Conservation (phyloP, 805 yeast genomes). For the Candida lessepsii region DNA sequence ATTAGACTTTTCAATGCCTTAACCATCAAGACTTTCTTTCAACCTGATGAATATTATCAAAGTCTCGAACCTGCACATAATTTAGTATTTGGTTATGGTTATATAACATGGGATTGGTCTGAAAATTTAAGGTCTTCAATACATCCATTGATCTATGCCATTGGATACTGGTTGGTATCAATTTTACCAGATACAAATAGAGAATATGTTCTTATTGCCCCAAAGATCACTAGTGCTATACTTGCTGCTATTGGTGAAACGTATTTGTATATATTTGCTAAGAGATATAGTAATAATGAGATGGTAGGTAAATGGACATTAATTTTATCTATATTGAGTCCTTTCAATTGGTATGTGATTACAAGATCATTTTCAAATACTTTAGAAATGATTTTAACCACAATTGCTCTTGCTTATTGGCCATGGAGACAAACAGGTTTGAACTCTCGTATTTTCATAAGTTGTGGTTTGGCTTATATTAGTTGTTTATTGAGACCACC, state of each 20-base stretch:
- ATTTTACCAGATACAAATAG: conserved; percentile 12
- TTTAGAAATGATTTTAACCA: conserved; percentile 70
- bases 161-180: conserved; percentile 35
- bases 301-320: conserved; percentile 43
- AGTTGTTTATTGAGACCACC: conserved; percentile 83
- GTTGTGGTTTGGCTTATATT: conserved; percentile 51
- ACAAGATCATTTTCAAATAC: conserved; percentile 87
- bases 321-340: conserved; percentile 54
- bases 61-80: conserved; percentile 87
- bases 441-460: conserved; percentile 22
- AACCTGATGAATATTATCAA: conserved; percentile 96
- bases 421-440: conserved; percentile 46
- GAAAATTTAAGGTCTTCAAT: conserved; percentile 70
- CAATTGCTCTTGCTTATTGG: conserved; percentile 69
- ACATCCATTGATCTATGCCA: conserved; percentile 72
- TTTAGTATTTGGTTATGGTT: conserved; percentile 74
- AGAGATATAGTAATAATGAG: conserved; percentile 31
- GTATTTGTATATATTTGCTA: conserved; percentile 50
- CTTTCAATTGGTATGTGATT: conserved; percentile 78
- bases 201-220: conserved; percentile 48
- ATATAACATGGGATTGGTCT: conserved; percentile 93
- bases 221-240: conserved; percentile 67
- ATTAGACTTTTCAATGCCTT: conserved; percentile 54
- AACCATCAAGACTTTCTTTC: conserved; percentile 73
- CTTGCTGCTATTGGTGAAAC: conserved; percentile 74